Evolutionary conservation across 331 rosid species (phyloP).

Genomic region (Quercus tomentella): DNA sequence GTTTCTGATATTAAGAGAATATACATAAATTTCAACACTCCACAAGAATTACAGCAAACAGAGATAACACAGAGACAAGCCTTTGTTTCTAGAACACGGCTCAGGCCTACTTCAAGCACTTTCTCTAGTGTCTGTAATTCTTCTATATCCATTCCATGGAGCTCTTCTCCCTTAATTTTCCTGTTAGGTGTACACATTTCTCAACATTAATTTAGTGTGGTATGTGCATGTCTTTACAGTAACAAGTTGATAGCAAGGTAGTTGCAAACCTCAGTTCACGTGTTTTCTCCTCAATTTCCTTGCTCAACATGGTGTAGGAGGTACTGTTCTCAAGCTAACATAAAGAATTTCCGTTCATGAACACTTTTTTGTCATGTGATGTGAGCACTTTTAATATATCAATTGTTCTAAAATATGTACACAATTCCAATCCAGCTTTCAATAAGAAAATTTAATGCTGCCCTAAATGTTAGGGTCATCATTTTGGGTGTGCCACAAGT

Average conservation of each 20-base stretch:
- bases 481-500: neutral
- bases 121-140: slow-evolving; percentile 30
- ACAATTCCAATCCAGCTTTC: neutral
- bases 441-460: neutral
- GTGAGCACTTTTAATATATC: neutral
- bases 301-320: slow-evolving; percentile 21
- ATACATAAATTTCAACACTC: neutral
- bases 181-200: neutral
- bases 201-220: neutral
- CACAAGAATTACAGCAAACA: neutral
- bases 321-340: neutral
- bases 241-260: neutral
- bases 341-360: neutral
- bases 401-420: neutral
- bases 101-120: slow-evolving; percentile 30
- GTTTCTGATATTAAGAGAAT: neutral
- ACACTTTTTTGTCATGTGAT: neutral
- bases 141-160: too few relatives aligned
- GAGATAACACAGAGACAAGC: slow-evolving; percentile 19
- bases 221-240: neutral
- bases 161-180: too few relatives aligned
- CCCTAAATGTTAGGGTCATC: neutral
- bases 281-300: slow-evolving; percentile 38
- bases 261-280: slow-evolving; percentile 42
- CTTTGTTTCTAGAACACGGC: slow-evolving; percentile 39